These are phyloP conservation scores for Cyclotella cryptica DNA, from an alignment of 108 stramenopile species.

Conservation along the genomic window DNA sequence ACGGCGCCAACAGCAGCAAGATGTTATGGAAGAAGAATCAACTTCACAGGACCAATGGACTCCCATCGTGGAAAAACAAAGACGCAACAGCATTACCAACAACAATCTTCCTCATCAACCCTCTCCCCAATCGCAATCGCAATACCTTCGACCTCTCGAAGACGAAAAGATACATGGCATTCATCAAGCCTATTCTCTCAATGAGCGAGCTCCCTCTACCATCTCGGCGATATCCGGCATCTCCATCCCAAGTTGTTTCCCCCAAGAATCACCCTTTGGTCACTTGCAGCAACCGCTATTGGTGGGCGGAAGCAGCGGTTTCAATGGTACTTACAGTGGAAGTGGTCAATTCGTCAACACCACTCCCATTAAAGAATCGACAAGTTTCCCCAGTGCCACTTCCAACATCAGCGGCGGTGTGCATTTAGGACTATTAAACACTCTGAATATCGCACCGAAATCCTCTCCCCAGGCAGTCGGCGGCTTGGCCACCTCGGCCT, in stretches of 20 bases:
- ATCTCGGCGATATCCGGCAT: constrained; percentile 42
- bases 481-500: constrained; percentile 10
- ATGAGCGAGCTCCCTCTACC: constrained; percentile 32
- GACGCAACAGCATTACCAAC: not conserved
- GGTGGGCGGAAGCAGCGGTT: not conserved
- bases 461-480: not conserved
- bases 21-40: not conserved
- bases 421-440: not conserved
- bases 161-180: constrained; percentile 9
- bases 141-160: not conserved
- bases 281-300: constrained; percentile 32
- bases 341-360: not conserved
- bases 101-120: not conserved
- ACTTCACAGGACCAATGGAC: not conserved
- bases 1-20: not conserved
- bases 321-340: not conserved
- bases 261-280: constrained; percentile 22
- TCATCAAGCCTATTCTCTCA: constrained; percentile 24
- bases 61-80: not conserved
- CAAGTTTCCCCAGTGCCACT: constrained; percentile 13
- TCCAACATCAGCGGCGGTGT: not conserved
- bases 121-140: constrained; percentile 8
- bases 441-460: not conserved
- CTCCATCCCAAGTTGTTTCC: constrained; percentile 45
- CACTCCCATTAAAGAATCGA: constrained; percentile 2